Percentiles rank a stretch among this genome's conserved stretches.
phyloP scores from a whole-genome alignment of 305 asterid species.

The Fraxinus ornus region DNA sequence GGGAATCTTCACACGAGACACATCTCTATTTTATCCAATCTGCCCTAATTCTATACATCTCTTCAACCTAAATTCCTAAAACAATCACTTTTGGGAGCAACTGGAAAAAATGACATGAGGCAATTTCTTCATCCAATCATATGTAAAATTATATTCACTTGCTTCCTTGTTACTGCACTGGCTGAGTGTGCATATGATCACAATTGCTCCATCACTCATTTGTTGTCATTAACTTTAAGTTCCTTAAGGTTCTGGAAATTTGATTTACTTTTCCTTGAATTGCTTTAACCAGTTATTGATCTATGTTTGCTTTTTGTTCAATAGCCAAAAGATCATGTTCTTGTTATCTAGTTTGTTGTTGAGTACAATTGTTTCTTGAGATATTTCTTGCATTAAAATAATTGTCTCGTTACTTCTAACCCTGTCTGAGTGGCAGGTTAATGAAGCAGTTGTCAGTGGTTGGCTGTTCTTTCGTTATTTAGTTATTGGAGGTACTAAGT shows the following conservation, averaged over 20 bases:
- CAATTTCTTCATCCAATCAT: not conserved
- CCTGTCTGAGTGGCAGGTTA: conserved; percentile 60
- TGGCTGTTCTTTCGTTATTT: conserved; percentile 97
- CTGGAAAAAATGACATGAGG: not conserved
- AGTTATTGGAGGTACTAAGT: conserved; percentile 88
- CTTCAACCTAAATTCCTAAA: not conserved
- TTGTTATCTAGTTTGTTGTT: not conserved
- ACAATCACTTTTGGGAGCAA: not conserved
- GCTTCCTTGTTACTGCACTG: not conserved
- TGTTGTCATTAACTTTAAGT: not conserved
- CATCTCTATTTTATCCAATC: not conserved
- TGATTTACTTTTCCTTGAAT: not conserved
- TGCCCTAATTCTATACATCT: not conserved
- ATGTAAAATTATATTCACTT: not conserved
- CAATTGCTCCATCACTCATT: not conserved
- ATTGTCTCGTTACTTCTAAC: conserved; percentile 19
- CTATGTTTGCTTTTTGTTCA: not conserved
- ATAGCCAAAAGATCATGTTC: not conserved
- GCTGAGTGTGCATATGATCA: not conserved
- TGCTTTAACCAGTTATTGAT: not conserved
- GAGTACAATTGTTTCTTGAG: conserved; percentile 2
- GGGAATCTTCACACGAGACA: not conserved
- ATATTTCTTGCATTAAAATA: conserved; percentile 22
- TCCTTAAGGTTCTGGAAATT: conserved; percentile 4
- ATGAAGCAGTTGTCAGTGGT: conserved; percentile 92